Base-by-base conservation (phyloP, 345 rosid species). In the Nasturtium officinale region DNA sequence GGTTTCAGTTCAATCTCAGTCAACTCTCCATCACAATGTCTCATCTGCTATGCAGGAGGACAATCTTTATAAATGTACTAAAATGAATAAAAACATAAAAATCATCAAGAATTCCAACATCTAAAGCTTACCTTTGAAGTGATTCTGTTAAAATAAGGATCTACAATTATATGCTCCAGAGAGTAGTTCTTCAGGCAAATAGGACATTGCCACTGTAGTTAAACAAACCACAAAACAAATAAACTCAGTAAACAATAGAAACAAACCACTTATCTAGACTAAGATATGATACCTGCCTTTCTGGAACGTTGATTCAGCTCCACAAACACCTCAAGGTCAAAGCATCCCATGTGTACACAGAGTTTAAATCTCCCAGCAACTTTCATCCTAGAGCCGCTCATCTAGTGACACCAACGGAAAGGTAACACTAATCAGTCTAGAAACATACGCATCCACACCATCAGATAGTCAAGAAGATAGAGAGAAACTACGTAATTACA, bases 301-400 rank as follows among this genome's bases (percentile, higher is more conserved):
- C 97, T 88, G 78, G 98, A 88, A 32, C 99, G 96, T 84, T 91
- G 94, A 82, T 91, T 95, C 72, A 95, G 67, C 82, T 95, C 96
- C 61, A 95, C 97, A 80, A 91, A 95, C 51, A 91, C 92, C 15
- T 95, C 96, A 63, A 95, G 94, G 83, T 95, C 98, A 72, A 95
- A 95, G 74, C 99, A 91, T 5, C 96, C 98, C 97, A 95, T 91
- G 85, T 95, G 99, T 33, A 71, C 81, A 83, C 99, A 95, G 23
- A 89, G 89, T 85, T 83, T 83, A 71, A 95, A 95, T 80, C 99
- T 86, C 74, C 99, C 99, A 66, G 98, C 98, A 61, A 90, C 86
- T 77, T 91, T 95, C 87, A 95, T 91, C 82, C 99, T 87, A 9
- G 90, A 91, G 35, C 99, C 99, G 74, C 99, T 95, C 94, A 88